Evolutionary conservation across 1,139 yeast genomes (phyloP).

Genomic region (Zygosaccharomyces sapae): DNA sequence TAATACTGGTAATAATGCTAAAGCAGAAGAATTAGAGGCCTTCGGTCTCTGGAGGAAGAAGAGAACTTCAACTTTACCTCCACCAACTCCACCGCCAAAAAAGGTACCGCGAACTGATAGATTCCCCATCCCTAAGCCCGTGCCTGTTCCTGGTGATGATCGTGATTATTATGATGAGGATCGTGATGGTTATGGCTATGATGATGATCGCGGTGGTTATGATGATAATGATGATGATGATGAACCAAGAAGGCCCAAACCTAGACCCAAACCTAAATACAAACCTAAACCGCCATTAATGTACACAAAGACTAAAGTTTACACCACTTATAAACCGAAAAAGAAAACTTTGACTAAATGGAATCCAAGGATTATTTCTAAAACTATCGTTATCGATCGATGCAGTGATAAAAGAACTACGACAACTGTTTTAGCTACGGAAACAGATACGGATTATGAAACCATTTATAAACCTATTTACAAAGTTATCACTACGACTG

Average conservation of each 20-base stretch:
- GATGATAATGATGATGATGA: too few relatives aligned
- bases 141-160: slow-evolving; percentile 10
- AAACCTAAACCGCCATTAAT: slow-evolving; percentile 4
- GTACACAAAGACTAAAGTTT: slow-evolving; percentile 13
- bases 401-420: slow-evolving; percentile 7
- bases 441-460: slow-evolving; percentile 11
- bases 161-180: slow-evolving; percentile 5
- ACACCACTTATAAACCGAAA: slow-evolving; percentile 14
- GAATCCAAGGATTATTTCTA: slow-evolving; percentile 12
- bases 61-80: not conserved
- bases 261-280: too few relatives aligned
- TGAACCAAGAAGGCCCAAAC: too few relatives aligned
- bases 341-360: slow-evolving; percentile 13
- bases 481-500: slow-evolving; percentile 12
- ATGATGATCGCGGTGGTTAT: too few relatives aligned
- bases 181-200: too few relatives aligned
- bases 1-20: not conserved
- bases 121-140: slow-evolving; percentile 1
- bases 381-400: slow-evolving; percentile 10
- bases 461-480: slow-evolving; percentile 9
- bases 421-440: slow-evolving; percentile 8
- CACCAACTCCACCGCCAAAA: not conserved
- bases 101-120: not conserved
- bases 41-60: slow-evolving; percentile 2
- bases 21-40: not conserved